Percentiles rank a stretch among this genome's conserved stretches.
These are phyloP conservation scores for Sphaerulina populicola DNA, from an alignment of 2,329 filamentous ascomycete genomes.

Conservation along the genomic window DNA sequence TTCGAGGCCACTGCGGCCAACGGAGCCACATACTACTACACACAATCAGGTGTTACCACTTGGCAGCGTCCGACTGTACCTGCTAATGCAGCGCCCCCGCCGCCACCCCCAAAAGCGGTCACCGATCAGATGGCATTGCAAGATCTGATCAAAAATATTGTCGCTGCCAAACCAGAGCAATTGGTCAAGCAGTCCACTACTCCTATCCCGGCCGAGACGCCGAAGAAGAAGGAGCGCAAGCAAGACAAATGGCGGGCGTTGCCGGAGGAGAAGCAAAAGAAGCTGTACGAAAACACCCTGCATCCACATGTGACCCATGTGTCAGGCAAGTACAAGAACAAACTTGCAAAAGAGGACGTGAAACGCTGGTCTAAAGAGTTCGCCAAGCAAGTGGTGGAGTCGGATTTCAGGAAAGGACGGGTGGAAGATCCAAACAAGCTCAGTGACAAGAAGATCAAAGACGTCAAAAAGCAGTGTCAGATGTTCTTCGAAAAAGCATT, in stretches of 20 bases:
- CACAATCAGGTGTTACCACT: conserved; percentile 64
- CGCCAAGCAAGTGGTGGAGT: conserved; percentile 76
- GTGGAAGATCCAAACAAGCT: conserved; percentile 74
- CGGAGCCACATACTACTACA: conserved; percentile 80
- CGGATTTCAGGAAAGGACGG: conserved; percentile 84
- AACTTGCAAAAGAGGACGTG: conserved; percentile 70
- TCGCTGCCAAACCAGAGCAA: conserved; percentile 56
- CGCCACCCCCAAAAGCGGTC: conserved; percentile 55
- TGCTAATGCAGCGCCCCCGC: conserved; percentile 48
- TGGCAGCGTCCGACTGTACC: conserved; percentile 71
- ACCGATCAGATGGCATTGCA: conserved; percentile 69
- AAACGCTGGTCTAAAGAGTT: conserved; percentile 59
- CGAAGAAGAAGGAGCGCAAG: conserved; percentile 47
- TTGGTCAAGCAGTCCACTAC: conserved; percentile 49
- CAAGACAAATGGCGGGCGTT: conserved; percentile 64
- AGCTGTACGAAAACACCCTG: conserved; percentile 85
- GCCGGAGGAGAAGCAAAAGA: conserved; percentile 80
- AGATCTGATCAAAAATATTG: conserved; percentile 59
- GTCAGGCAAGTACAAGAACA: conserved; percentile 76
- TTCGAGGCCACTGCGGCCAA: conserved; percentile 63
- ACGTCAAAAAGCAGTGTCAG: conserved; percentile 74
- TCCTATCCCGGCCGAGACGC: conserved; percentile 56
- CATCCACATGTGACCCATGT: conserved; percentile 79
- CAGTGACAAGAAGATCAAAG: conserved; percentile 66
- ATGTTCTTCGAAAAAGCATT: conserved; percentile 83